phyloP scores from a whole-genome alignment of 441 rosid genomes.

The Geranium incanum region DNA sequence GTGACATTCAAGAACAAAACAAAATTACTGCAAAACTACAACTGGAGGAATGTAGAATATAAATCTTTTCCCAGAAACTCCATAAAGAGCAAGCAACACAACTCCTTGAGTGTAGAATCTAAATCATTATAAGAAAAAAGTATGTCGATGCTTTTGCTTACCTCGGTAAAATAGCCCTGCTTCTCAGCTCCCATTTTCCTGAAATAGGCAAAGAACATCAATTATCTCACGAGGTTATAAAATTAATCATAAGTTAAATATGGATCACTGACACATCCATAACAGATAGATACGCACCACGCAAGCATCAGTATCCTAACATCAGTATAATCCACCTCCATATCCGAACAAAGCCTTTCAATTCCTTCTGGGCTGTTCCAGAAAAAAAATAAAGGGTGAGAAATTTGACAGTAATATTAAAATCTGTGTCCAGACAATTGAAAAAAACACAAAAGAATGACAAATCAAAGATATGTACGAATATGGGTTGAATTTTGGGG shows the following conservation, averaged over 20 bases:
- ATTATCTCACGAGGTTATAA: conserved; percentile 9
- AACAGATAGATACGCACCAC: conserved; percentile 29
- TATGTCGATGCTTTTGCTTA: conserved; percentile 17
- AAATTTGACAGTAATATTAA: not conserved
- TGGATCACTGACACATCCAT: not conserved
- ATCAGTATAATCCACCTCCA: conserved; percentile 40
- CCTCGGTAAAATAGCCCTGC: conserved; percentile 50
- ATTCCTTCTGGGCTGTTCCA: conserved; percentile 52
- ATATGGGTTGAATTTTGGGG: not conserved
- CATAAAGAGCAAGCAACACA: too few species aligned
- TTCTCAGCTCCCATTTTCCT: conserved; percentile 51
- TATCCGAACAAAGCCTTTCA: conserved; percentile 40
- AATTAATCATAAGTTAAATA: conserved; percentile 1
- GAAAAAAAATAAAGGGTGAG: conserved; percentile 16
- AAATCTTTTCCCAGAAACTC: too few species aligned
- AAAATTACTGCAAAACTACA: not conserved
- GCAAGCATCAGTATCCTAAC: conserved; percentile 51
- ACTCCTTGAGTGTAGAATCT: too few species aligned
- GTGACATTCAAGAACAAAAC: not conserved
- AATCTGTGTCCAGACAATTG: not conserved
- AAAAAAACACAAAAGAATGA: not conserved
- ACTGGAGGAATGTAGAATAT: not conserved
- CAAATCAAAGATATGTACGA: not conserved
- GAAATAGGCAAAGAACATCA: conserved; percentile 16
- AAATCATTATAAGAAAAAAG: not conserved